Evolutionary conservation across 2,329 filamentous ascomycete genomes (phyloP).

Genomic region (Thermothelomyces thermophilus): DNA sequence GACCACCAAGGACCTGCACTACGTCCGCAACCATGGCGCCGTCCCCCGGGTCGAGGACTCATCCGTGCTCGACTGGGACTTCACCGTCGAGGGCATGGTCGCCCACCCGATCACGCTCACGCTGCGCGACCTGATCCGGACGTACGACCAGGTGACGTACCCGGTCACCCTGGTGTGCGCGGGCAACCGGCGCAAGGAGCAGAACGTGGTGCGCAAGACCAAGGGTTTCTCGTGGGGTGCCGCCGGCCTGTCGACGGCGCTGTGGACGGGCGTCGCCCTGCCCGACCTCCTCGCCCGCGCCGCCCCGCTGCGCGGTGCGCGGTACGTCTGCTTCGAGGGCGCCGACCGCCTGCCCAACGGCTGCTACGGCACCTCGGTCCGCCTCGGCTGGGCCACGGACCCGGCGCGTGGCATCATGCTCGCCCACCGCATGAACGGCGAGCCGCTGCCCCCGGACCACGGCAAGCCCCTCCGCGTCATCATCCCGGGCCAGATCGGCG

Average conservation of each 20-base stretch:
- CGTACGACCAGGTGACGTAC: constrained; percentile 76
- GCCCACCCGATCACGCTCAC: constrained; percentile 67
- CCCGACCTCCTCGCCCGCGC: constrained; percentile 63
- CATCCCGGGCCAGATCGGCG: constrained; percentile 86
- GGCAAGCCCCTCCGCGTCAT: constrained; percentile 76
- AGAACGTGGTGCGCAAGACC: constrained; percentile 82
- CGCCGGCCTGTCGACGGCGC: constrained; percentile 75
- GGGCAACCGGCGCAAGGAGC: constrained; percentile 86
- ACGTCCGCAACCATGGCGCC: constrained; percentile 82
- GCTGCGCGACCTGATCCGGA: constrained; percentile 62
- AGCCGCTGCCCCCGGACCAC: constrained; percentile 72
- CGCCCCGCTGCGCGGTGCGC: constrained; percentile 60
- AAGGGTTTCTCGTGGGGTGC: constrained; percentile 94
- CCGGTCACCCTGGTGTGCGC: constrained; percentile 88
- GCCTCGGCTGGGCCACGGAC: constrained; percentile 83
- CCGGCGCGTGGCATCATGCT: constrained; percentile 77
- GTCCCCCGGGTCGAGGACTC: constrained; percentile 70
- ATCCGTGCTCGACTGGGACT: constrained; percentile 71
- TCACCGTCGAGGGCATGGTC: constrained; percentile 78
- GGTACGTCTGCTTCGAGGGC: constrained; percentile 86
- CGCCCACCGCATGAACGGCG: constrained; percentile 86
- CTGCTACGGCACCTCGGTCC: constrained; percentile 80
- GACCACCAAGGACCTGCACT: constrained; percentile 81
- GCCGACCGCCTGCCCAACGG: constrained; percentile 85
- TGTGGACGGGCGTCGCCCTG: constrained; percentile 80